Conservation (phyloP, 1,139 yeast species). For the Geotrichum cucujoidarum region DNA sequence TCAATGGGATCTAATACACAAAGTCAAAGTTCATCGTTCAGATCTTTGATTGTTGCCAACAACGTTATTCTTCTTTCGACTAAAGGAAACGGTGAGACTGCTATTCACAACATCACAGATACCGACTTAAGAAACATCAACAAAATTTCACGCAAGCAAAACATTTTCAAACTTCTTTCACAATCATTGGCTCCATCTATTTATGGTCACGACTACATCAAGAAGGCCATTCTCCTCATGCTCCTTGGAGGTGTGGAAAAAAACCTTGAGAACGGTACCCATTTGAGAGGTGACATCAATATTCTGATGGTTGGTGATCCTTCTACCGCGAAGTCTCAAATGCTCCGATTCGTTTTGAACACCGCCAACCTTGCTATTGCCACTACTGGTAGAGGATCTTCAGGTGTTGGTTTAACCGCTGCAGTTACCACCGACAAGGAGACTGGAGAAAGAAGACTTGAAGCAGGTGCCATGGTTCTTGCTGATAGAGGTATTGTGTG, state of each 20-base stretch:
- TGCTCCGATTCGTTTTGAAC: slow-evolving; percentile 85
- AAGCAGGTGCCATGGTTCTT: slow-evolving; percentile 99
- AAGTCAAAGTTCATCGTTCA: slow-evolving; percentile 56
- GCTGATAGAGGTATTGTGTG: slow-evolving; percentile 98
- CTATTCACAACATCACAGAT: slow-evolving; percentile 71
- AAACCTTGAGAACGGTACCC: slow-evolving; percentile 91
- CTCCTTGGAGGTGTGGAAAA: slow-evolving; percentile 92
- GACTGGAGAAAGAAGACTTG: slow-evolving; percentile 93
- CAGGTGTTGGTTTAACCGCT: slow-evolving; percentile 99
- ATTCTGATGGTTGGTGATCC: slow-evolving; percentile 98
- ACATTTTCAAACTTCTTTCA: slow-evolving; percentile 73
- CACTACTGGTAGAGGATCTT: slow-evolving; percentile 97
- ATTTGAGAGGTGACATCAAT: slow-evolving; percentile 96
- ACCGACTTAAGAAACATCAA: slow-evolving; percentile 83
- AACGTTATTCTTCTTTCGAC: slow-evolving; percentile 87
- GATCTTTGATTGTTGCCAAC: slow-evolving; percentile 77
- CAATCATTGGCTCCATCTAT: slow-evolving; percentile 93
- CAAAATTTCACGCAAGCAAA: slow-evolving; percentile 60
- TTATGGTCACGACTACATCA: slow-evolving; percentile 87
- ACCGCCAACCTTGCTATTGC: slow-evolving; percentile 96
- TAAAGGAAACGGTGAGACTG: slow-evolving; percentile 72
- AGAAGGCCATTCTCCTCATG: slow-evolving; percentile 87
- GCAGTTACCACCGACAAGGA: slow-evolving; percentile 96
- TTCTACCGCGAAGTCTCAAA: slow-evolving; percentile 95
- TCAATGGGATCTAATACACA: slow-evolving; percentile 71